A percentile compares a stretch with the other conserved stretches of the same genome.
Conservation (phyloP, 1,284 basidiomycete genomes). For the Inonotus hispidus region DNA sequence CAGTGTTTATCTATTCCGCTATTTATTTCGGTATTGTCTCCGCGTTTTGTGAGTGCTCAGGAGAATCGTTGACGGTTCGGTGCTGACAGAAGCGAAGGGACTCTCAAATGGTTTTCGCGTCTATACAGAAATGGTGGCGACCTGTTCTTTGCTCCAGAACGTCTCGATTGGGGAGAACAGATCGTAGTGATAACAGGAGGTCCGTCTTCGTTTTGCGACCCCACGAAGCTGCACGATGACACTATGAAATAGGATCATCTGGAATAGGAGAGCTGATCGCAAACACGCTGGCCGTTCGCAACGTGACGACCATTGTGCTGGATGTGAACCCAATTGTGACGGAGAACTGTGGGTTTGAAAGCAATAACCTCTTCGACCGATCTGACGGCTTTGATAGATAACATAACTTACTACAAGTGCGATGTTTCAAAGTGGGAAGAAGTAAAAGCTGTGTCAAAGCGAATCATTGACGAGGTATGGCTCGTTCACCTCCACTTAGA, state of each 20-base stretch:
- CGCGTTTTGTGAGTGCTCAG: slow-evolving; percentile 53
- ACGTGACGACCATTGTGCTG: slow-evolving; percentile 80
- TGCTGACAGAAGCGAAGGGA: slow-evolving; percentile 41
- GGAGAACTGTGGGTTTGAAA: slow-evolving; percentile 58
- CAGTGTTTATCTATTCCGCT: slow-evolving; percentile 44
- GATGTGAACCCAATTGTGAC: slow-evolving; percentile 74
- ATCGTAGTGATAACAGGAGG: slow-evolving; percentile 89
- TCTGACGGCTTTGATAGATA: slow-evolving; percentile 41
- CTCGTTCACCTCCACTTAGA: neutral
- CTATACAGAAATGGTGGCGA: slow-evolving; percentile 71
- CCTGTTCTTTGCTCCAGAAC: slow-evolving; percentile 51
- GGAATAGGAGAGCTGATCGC: slow-evolving; percentile 86
- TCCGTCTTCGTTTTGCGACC: slow-evolving; percentile 29
- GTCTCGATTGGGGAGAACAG: slow-evolving; percentile 78
- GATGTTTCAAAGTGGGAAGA: slow-evolving; percentile 86
- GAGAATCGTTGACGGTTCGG: neutral
- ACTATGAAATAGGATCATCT: slow-evolving; percentile 59
- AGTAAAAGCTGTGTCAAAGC: slow-evolving; percentile 66
- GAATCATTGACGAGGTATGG: slow-evolving; percentile 59
- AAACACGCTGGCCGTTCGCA: slow-evolving; percentile 74
- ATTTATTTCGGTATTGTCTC: slow-evolving; percentile 53
- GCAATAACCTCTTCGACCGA: neutral
- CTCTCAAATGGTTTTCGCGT: slow-evolving; percentile 60
- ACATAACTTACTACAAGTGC: slow-evolving; percentile 79
- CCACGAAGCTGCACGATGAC: neutral